These are phyloP conservation scores for Phytophthora cactorum DNA, from an alignment of 352 stramenopile genomes.

Conservation along the genomic window DNA sequence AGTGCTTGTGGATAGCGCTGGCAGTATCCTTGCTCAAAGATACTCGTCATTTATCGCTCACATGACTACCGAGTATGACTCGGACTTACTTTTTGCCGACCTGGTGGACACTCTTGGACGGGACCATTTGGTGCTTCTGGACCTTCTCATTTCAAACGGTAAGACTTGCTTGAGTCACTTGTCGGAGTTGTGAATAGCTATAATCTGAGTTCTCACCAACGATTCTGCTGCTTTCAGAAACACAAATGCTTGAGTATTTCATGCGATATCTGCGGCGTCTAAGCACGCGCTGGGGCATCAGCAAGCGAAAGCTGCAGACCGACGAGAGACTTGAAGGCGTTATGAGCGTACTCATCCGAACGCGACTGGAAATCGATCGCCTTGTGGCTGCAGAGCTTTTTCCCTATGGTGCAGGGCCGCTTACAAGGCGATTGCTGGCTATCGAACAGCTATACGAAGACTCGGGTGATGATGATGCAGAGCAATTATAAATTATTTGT, in stretches of 20 bases:
- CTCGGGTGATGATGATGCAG: slow-evolving; percentile 15
- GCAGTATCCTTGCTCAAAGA: not conserved
- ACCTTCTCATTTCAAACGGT: slow-evolving; percentile 78
- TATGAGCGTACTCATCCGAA: slow-evolving; percentile 63
- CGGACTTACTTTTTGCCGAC: slow-evolving; percentile 66
- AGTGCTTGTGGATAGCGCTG: not conserved
- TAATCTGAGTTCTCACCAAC: slow-evolving; percentile 1
- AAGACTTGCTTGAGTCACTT: not conserved
- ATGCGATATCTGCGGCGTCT: slow-evolving; percentile 60
- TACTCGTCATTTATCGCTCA: slow-evolving; percentile 10
- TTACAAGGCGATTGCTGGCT: slow-evolving; percentile 53
- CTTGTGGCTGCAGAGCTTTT: slow-evolving; percentile 52
- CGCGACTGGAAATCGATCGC: slow-evolving; percentile 67
- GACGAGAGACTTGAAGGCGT: slow-evolving; percentile 38
- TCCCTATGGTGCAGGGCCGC: slow-evolving; percentile 53
- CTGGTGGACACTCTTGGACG: slow-evolving; percentile 49
- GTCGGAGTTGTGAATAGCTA: too few relatives aligned
- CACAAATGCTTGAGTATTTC: slow-evolving; percentile 67
- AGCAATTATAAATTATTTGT: slow-evolving; percentile 53
- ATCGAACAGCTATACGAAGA: slow-evolving; percentile 66
- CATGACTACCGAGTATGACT: slow-evolving; percentile 45
- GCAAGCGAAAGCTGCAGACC: slow-evolving; percentile 30
- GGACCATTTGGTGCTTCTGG: slow-evolving; percentile 75
- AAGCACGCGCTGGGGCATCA: slow-evolving; percentile 34
- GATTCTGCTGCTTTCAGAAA: slow-evolving; percentile 47